Base-by-base conservation (phyloP, 345 rosid species). In the Citrus australasica region DNA sequence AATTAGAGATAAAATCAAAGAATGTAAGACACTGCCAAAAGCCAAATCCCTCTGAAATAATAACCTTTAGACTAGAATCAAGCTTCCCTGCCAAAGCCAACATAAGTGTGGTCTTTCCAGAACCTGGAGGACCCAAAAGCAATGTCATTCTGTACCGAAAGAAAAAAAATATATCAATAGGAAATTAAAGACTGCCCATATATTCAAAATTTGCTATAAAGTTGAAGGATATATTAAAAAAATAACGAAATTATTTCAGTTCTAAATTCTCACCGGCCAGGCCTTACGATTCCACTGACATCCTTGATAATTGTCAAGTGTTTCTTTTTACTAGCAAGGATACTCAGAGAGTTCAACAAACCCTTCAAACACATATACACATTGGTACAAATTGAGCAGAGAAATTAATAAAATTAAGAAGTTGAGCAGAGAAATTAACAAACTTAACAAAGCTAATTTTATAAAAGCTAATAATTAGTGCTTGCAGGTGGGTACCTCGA, bases 261-360 rank as follows among this genome's bases (percentile, higher is more conserved):
- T 46, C 35, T 3, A 25, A 67, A 27, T 55, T 13, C 75, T 74
- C 72, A 93, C 96, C 94, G 87, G 69, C 88, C 84, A 27, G 98
- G 98, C 79, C 84, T 94, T 74, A 94, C 70, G 65, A 92, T 80
- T 78, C 98, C 98, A 28, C 88, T 89, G 53, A 89, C 87, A 79
- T 92, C 89, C 4, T 84, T 84, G 53, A 92, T 97, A 77, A 94
- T 91, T 24, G 88, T 82, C 40, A 89, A 62, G 30, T 78, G 88
- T 80, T 77, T 88, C 82, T 88, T 94, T 71, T 73, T 85, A 77
- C 83, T 88, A 4, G 90, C 87, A 73, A 89, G 69, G 67, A 93
- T 40, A 37, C 78, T 84, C 9, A 85, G 65, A 42, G 51, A 21
- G 68, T 33, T 82, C 79, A 88, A 63, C 46, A 84, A 11, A 25